A percentile compares a stretch with the other conserved stretches of the same genome.
phyloP scores from a whole-genome alignment of 805 yeast genomes.

The Maudiozyma bulderi region DNA sequence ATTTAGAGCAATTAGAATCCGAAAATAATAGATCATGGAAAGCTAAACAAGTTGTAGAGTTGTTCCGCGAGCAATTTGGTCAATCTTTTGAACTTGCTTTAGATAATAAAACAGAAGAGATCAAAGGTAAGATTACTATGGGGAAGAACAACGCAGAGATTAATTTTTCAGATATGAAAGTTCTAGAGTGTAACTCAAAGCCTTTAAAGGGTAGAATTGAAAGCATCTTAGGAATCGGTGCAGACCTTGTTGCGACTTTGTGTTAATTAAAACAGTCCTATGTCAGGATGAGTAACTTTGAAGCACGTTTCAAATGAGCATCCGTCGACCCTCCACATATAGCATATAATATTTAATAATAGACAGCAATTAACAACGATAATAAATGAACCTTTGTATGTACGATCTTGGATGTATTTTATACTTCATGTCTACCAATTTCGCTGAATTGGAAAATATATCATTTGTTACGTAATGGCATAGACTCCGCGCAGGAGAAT shows the following conservation, averaged over 20 bases:
- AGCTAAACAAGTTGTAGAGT: constrained; percentile 45
- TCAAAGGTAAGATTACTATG: constrained; percentile 51
- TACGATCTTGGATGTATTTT: too few relatives aligned
- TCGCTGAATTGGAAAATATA: not conserved
- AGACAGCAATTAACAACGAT: too few relatives aligned
- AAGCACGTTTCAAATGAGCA: too few relatives aligned
- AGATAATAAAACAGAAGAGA: constrained; percentile 26
- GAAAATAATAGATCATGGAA: constrained; percentile 27
- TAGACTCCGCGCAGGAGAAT: not conserved
- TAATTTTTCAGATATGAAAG: constrained; percentile 53
- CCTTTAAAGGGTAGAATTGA: constrained; percentile 76
- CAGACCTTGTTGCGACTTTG: constrained; percentile 76
- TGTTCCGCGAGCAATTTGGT: constrained; percentile 83
- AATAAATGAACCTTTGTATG: too few relatives aligned
- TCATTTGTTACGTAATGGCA: not conserved
- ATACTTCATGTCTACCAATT: too few relatives aligned
- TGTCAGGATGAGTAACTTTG: not conserved
- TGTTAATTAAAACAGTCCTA: constrained; percentile 31
- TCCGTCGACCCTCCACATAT: not conserved
- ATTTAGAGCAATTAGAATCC: constrained; percentile 9
- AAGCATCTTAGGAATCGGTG: constrained; percentile 68
- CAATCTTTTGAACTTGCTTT: constrained; percentile 41
- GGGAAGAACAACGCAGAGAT: constrained; percentile 70
- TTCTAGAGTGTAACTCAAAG: constrained; percentile 57
- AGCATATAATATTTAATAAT: not conserved